Conservation (phyloP, 495 filamentous ascomycete species). For the Aspergillus asperescens region DNA sequence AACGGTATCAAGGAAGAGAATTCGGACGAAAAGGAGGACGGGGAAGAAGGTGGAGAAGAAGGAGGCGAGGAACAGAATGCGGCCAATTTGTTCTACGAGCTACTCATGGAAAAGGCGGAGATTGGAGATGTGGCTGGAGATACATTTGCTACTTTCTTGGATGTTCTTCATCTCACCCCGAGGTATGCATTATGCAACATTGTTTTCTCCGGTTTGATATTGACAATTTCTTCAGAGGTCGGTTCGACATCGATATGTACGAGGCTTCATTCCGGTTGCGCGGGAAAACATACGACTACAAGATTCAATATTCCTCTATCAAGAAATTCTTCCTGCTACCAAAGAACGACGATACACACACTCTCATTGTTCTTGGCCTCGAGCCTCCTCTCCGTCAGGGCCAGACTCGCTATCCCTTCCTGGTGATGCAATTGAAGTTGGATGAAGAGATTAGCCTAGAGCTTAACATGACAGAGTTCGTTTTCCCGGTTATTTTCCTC, state of each 20-base stretch:
- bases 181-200: conserved; percentile 51
- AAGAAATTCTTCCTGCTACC: conserved; percentile 99
- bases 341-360: conserved; percentile 94
- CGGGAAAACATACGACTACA: conserved; percentile 99
- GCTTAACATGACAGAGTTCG: conserved; percentile 91
- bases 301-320: conserved; percentile 94
- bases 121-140: conserved; percentile 98
- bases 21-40: conserved; percentile 64
- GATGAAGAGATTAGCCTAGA: conserved; percentile 97
- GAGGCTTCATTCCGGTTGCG: conserved; percentile 95
- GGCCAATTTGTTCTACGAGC: conserved; percentile 93
- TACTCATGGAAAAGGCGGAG: conserved; percentile 97
- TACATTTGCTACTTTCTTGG: conserved; percentile 93
- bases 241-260: conserved; percentile 99
- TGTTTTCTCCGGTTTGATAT: not conserved
- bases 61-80: conserved; percentile 89
- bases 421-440: conserved; percentile 98
- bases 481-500: conserved; percentile 14
- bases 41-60: conserved; percentile 63
- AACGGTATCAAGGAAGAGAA: conserved; percentile 54
- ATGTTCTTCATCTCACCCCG: conserved; percentile 94
- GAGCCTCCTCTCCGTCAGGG: conserved; percentile 96
- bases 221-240: conserved; percentile 63
- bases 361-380: conserved; percentile 88
- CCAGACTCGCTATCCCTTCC: conserved; percentile 96